Evolutionary conservation across 306 rosid genomes (phyloP).

Genomic region (Glycine latifolia): DNA sequence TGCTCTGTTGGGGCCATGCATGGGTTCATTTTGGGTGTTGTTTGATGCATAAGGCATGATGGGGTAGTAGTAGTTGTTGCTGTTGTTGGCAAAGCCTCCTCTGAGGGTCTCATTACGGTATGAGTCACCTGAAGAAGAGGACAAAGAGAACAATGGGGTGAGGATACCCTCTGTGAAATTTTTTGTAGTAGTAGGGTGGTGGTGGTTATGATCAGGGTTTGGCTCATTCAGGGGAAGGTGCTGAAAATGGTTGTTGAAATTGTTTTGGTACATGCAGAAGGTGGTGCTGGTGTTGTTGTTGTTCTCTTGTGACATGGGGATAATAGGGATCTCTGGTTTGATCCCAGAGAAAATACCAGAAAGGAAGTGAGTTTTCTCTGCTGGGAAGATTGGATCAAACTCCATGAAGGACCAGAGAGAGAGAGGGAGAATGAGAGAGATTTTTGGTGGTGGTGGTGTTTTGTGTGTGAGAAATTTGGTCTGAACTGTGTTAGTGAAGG

Average conservation of each 20-base stretch:
- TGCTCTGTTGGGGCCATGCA: slow-evolving; percentile 40
- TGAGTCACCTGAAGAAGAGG: not conserved
- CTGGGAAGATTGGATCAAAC: slow-evolving; percentile 38
- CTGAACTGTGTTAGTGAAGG: slow-evolving; percentile 10
- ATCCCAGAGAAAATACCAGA: slow-evolving; percentile 31
- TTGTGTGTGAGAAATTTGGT: not conserved
- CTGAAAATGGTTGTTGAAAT: slow-evolving; percentile 16
- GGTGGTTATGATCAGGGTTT: not conserved
- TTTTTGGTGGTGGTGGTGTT: not conserved
- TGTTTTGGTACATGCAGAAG: slow-evolving; percentile 36
- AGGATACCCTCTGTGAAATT: slow-evolving; percentile 31
- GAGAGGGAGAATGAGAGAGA: slow-evolving; percentile 27
- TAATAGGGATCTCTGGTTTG: slow-evolving; percentile 13
- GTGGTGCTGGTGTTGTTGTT: not conserved
- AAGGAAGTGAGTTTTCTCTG: slow-evolving; percentile 30
- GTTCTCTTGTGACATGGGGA: not conserved
- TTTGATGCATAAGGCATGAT: slow-evolving; percentile 23
- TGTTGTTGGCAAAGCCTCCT: not conserved
- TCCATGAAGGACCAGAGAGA: slow-evolving; percentile 53
- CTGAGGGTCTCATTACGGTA: slow-evolving; percentile 20
- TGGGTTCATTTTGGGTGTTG: slow-evolving; percentile 34
- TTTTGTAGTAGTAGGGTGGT: not conserved
- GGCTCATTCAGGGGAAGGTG: slow-evolving; percentile 14
- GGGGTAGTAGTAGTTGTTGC: not conserved
- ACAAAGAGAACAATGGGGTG: slow-evolving; percentile 30